These are phyloP conservation scores for Circinella minor DNA, from an alignment of 371 early-diverging fungal genomes.

Conservation along the genomic window DNA sequence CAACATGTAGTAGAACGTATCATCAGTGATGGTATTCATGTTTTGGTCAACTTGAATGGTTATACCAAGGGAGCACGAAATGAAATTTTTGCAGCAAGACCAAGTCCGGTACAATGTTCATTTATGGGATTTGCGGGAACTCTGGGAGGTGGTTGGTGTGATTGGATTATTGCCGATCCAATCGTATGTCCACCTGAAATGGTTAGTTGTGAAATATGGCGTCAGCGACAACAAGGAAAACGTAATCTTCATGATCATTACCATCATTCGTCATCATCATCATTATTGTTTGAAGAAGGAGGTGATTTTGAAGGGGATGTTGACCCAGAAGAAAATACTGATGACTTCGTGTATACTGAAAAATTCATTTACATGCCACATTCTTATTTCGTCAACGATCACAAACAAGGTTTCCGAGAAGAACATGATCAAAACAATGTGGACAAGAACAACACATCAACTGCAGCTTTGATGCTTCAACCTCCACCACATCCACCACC, in stretches of 20 bases:
- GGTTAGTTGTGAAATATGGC: slow-evolving; percentile 75
- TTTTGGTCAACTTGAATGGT: slow-evolving; percentile 90
- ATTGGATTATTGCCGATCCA: slow-evolving; percentile 90
- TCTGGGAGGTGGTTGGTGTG: slow-evolving; percentile 90
- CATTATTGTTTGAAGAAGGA: slow-evolving; percentile 8
- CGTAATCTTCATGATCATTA: background rate
- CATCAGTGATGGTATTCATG: slow-evolving; percentile 79
- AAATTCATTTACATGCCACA: slow-evolving; percentile 92
- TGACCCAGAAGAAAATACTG: slow-evolving; percentile 70
- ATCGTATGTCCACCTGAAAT: slow-evolving; percentile 87
- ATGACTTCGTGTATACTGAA: slow-evolving; percentile 85
- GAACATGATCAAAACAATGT: slow-evolving; percentile 30
- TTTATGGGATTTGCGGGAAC: slow-evolving; percentile 96
- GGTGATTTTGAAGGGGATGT: slow-evolving; percentile 74
- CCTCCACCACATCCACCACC: slow-evolving; percentile 13
- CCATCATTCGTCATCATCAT: background rate
- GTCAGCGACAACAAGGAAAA: slow-evolving; percentile 25
- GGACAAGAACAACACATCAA: slow-evolving; percentile 13
- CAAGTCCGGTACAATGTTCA: slow-evolving; percentile 86
- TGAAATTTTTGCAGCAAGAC: slow-evolving; percentile 92
- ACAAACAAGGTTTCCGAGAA: slow-evolving; percentile 92
- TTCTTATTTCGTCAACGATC: slow-evolving; percentile 92
- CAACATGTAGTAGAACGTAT: slow-evolving; percentile 82
- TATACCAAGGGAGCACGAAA: slow-evolving; percentile 94
- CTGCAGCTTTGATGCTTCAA: background rate